Base-by-base conservation (phyloP, 2,329 filamentous ascomycete genomes). In the Colletotrichum eleusines region DNA sequence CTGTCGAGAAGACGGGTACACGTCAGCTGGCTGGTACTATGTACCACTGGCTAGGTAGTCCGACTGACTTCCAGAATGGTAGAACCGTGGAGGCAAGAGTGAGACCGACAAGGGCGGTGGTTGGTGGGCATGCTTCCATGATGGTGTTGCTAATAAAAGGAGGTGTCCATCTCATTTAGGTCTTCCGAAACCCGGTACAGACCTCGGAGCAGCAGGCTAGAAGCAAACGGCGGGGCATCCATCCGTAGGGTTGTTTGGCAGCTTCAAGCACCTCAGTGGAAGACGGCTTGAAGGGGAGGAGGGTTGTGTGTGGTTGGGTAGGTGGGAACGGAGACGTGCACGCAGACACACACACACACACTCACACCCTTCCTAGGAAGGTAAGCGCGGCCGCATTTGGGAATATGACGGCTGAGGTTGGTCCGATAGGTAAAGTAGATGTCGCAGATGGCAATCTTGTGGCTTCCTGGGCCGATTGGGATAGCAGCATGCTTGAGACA, bases 401-500 rank as follows among this genome's bases (percentile, higher is more conserved):
- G 46, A 38, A 31, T 5, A 50, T 42, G 23, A 33, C 26, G 38
- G 31, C 46, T 46, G 46, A 33, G 66, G 60, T 50, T 68, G 60
- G 60, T 65, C 35, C 51, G 64, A 20, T 18, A 58, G 50, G 42
- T 28, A 51, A n/a, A n/a, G 20, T 54, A 5, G 11, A 54, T 54
- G 31, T 54, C 63, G 55, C 55, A 66, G 61, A 70, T 66, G 53
- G 48, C 42, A 40, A 40, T 63, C 42, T 51, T 33, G 48, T 66
- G 33, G 67, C 28, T 51, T 62, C 14, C 48, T 50, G 18, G 31
- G 16, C 28, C 40, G 60, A 44, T 51, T 64, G 61, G 61, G 38
- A 42, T 44, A 53, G 59, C 53, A 61, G 69, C 66, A 72, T 42
- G 66, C 54, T 51, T 70, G 60, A 70, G 69, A 72, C 69, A 72